Evolutionary conservation across 345 rosid genomes (phyloP), one percentile per base, ranked within the genome.

Genomic region (Hibiscus tridactylites): DNA sequence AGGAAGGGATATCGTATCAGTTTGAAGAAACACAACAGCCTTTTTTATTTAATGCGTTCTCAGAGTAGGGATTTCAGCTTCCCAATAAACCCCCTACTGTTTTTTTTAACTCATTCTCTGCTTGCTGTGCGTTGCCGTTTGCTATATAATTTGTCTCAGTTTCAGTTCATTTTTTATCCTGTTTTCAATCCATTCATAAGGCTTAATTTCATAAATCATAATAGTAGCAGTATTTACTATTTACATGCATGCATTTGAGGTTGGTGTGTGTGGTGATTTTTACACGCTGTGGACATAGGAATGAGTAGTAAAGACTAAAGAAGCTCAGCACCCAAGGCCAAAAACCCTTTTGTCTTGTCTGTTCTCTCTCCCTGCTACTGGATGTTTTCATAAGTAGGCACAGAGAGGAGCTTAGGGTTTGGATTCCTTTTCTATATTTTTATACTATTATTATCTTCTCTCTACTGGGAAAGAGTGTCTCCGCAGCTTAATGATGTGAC

Each of bases 31-130:
- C 69, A 70, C 46, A 7, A 58, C 71, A 70, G 77, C 47, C 76
- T 60, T 74, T 73, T 72, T 84, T 71, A 85, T 85, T 39, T 78
- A 77, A 83, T 83, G 88, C 86, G 62, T 74, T 85, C 13, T 84
- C 88, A 85, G 90, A 75, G 84, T 76, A 76, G 84, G 85, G 90
- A 87, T 84, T 91, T 90, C 81, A 88, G 98, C 83, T 88, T 91
- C 89, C 91, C 96, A 72, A 87, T 78, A 75, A 71, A 24, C 65
- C 71, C 76, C 70, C 81, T 61, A 53, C 79, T 58, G 76, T 76
- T 71, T 73, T 47, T 47, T 21, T 21, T 21, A 21, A 21, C 21
- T 21, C 21, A 37, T 6, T 61, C 63, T 70, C 66, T 31, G 61
- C 1, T 21, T 6, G 13, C 44, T 42, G 56, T 31, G 59, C 60